Base-by-base conservation (phyloP, 179 eudicot species). In the Beta lomatogona region DNA sequence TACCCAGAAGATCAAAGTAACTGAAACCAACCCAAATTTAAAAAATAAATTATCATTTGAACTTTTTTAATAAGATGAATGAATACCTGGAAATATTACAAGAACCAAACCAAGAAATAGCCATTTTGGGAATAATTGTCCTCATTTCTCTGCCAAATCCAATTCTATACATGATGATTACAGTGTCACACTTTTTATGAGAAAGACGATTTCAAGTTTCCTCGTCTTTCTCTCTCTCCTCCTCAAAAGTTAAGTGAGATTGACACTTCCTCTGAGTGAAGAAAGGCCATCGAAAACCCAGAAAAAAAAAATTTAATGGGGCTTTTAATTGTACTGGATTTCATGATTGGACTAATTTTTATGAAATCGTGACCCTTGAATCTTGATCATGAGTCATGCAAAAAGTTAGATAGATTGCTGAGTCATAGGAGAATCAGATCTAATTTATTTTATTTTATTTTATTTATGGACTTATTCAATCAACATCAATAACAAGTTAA, bases 61-160 rank as follows among this genome's bases (percentile, higher is more conserved):
- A 16, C 4, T 16, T 68, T 5, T 74, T 16, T 9, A 15, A 74
- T 46, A 18, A 22, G 46, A 58, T 16, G 0, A 5, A 22, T 5
- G 61, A 18, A 11, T 85, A 89, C 93, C 93, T 88, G 77, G 89
- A 79, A 50, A 81, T 15, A 75, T 77, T 77, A 64, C 82, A 67
- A 73, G 87, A 78, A 74, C 74, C 31, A n/a, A 83, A 61, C 86
- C 82, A 83, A 68, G 80, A 82, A 53, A 86, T 46, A 65, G 79
- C 86, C 81, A 61, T 83, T 73, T 53, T 86, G 59, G 86, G 69
- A 82, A 76, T 77, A 46, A 77, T 80, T 4, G 85, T 75, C 72
- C 82, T 87, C 59, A 85, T n/a, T 48, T 82, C 82, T 82, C 89
- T 87, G 77, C 74, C 58, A 63, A 85, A 65, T 67, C 77, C 77